Evolutionary conservation across 2,329 filamentous ascomycete genomes (phyloP), one percentile per base, ranked within the genome.

Genomic region (Pseudogymnoascus sp.): DNA sequence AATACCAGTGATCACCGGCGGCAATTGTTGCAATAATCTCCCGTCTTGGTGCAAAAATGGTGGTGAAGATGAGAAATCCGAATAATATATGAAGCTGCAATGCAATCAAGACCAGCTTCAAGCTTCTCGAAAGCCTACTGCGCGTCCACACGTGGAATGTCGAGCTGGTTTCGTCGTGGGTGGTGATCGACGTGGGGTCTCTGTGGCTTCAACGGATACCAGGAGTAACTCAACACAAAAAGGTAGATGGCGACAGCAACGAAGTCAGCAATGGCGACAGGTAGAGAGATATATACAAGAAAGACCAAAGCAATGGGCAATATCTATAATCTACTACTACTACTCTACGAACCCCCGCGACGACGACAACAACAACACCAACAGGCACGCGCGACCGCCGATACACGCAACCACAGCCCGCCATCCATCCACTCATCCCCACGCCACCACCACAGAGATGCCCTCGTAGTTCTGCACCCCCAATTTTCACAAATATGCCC

Each of bases 371-470:
- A 36, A 57, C 51, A 36, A 51, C 36, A 37, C 19, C 41, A 48
- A 48, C 51, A 34, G n/a, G 51, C 51, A 14, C 23, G 23, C 51
- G 51, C 51, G 28, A 14, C 31, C 28, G 28, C 62, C 62, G 43
- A 43, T 54, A 36, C 60, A 63, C 45, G 28, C 28, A 51, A 19
- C 13, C 43, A 37, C 48, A 63, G 51, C 61, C 39, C 19, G 31
- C 64, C 48, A 61, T 45, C 64, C 41, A 63, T 61, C 36, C 21
- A 63, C 48, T 37, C 48, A 21, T 31, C 13, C 14, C 21, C 23
- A 60, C 57, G 60, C 34, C 63, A 63, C 51, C 25, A 34, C 51
- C 51, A 57, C 16, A 57, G 51, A 57, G 16, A 21, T 2, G 51
- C 51, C 51, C 51, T 57, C 28, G 51, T 57, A 34, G 51, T 21